Conservation (phyloP, 2,329 filamentous ascomycete species). For the Sclerotinia subarctica region DNA sequence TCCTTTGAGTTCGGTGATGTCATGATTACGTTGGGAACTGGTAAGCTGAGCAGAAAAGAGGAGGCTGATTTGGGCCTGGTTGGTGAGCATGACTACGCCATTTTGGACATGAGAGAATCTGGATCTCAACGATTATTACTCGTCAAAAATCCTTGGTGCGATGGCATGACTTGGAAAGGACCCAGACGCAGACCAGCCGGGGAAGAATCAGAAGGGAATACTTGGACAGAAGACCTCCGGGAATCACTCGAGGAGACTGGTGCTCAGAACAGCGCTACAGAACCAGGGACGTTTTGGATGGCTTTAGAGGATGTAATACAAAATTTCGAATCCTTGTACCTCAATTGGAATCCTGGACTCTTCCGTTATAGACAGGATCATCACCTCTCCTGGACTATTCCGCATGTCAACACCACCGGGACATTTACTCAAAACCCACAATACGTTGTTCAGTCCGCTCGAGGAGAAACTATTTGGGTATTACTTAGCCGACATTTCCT, state of each 20-base stretch:
- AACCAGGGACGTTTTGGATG: constrained; percentile 89
- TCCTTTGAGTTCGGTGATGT: constrained; percentile 77
- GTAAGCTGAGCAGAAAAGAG: constrained; percentile 71
- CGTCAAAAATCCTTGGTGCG: constrained; percentile 94
- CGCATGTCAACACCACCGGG: constrained; percentile 47
- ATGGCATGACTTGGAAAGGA: constrained; percentile 72
- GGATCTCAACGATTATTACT: constrained; percentile 65
- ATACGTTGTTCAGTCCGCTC: constrained; percentile 62
- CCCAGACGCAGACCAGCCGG: constrained; percentile 28
- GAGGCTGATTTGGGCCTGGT: constrained; percentile 79
- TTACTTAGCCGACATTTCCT: constrained; percentile 83
- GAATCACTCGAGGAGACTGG: constrained; percentile 30
- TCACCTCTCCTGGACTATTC: constrained; percentile 79
- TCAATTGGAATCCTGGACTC: constrained; percentile 92
- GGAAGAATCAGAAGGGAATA: constrained; percentile 12
- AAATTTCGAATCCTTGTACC: constrained; percentile 91
- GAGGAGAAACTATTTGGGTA: constrained; percentile 70
- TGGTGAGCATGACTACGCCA: constrained; percentile 89
- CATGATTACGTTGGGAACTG: constrained; percentile 86
- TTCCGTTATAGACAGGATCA: constrained; percentile 82
- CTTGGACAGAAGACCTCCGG: constrained; percentile 30
- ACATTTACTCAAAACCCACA: constrained; percentile 66
- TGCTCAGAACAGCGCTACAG: constrained; percentile 31
- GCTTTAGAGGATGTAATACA: constrained; percentile 81
- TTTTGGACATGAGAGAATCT: constrained; percentile 72